These are phyloP conservation scores for Onygenales sp. DNA, from an alignment of 2,329 filamentous ascomycete genomes.

Conservation along the genomic window DNA sequence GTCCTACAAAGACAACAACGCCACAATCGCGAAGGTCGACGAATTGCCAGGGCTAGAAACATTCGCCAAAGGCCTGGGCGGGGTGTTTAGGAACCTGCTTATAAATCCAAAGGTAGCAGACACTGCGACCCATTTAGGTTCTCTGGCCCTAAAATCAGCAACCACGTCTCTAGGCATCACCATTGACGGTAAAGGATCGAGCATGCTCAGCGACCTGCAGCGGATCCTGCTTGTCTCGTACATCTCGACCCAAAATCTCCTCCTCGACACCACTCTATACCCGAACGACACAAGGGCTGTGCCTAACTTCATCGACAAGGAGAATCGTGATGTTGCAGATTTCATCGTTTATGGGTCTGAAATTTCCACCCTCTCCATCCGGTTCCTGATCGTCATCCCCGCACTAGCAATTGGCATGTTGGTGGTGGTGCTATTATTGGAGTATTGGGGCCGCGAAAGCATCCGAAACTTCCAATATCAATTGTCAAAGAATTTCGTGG, in stretches of 20 bases:
- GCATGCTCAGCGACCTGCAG: neutral
- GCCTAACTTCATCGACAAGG: neutral
- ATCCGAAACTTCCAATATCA: no score
- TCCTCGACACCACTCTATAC: neutral
- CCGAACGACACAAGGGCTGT: neutral
- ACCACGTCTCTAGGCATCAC: neutral
- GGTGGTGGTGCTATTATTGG: neutral
- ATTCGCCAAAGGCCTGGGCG: neutral
- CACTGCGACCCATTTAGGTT: neutral
- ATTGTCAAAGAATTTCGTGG: no score
- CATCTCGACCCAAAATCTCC: neutral
- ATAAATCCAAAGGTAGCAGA: neutral
- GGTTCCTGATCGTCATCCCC: neutral
- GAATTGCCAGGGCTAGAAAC: neutral
- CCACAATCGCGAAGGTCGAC: neutral
- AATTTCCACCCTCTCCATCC: neutral
- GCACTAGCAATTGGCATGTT: neutral
- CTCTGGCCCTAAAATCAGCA: neutral
- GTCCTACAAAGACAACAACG: neutral
- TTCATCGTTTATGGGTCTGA: neutral
- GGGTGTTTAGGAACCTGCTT: neutral
- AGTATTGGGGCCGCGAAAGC: no score
- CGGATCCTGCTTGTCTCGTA: neutral
- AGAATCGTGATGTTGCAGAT: neutral
- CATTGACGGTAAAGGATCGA: neutral